Evolutionary conservation across 106 monocot species (phyloP), one percentile per base, ranked within the genome.

Genomic region (Acorus gramineus): DNA sequence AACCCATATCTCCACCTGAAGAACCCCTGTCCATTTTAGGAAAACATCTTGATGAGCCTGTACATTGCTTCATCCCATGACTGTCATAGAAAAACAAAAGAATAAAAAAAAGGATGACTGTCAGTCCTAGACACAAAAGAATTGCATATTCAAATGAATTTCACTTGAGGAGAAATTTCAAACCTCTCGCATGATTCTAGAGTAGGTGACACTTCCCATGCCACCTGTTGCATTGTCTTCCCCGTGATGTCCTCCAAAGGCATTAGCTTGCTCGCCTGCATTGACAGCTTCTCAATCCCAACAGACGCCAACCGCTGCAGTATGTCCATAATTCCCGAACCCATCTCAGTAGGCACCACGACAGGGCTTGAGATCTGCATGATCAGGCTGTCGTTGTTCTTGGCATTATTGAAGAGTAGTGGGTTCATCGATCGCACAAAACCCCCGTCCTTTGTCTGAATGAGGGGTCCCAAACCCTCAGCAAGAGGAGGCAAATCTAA

Each of bases 311-410:
- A 74, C 4, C 45, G 60, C 66, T 89, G 78, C 70, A 98, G 75
- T 66, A 98, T 84, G 7, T 86, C 92, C 88, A 83, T 86, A 48
- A 89, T 71, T 9, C 72, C 88, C 52, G 82, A 83, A 42, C 98
- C 98, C 91, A 98, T 98, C 74, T 92, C 98, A 63, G 98, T 91
- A 8, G 98, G 98, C 60, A 98, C 70, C 5, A 98, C 92, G 56
- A 98, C 81, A 46, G 92, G 98, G 49, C 73, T 83, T 3, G 98
- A 98, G 60, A 80, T 79, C 69, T 98, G 98, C 98, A 98, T 92
- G 59, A 98, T 61, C 75, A 98, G 74, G 57, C 64, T 91, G 42
- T 85, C 91, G 52, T 79, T 83, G 66, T 74, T 85, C 78, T 85
- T 87, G 0, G 96, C 72, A 77, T 88, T 81, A 50, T 64, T 74